A percentile compares a stretch with the other conserved stretches of the same genome.
Evolutionary conservation across 345 rosid species (phyloP).

Genomic region (Leavenworthia alabamica): DNA sequence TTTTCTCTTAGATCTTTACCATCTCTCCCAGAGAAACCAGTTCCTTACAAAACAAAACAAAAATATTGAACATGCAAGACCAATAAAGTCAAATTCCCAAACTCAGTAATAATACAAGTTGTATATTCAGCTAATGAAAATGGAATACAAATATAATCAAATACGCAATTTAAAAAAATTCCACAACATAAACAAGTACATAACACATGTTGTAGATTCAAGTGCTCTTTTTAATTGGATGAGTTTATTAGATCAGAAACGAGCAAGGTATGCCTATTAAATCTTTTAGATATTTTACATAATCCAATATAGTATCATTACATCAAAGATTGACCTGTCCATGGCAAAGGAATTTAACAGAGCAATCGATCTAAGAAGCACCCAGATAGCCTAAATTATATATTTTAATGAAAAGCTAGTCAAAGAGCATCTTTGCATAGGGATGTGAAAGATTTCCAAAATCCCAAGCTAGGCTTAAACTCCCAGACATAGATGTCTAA

Average conservation of each 20-base stretch:
- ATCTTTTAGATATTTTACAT: neutral
- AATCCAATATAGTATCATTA: neutral
- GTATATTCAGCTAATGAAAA: neutral
- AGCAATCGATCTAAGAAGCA: neutral
- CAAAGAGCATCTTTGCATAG: neutral
- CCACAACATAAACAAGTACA: neutral
- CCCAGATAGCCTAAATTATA: neutral
- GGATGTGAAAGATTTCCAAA: neutral
- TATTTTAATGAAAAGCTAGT: neutral
- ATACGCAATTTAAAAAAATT: neutral
- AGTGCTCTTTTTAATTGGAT: neutral
- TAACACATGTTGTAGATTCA: neutral
- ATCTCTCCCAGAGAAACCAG: conserved; percentile 60
- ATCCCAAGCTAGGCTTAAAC: neutral
- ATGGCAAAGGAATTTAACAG: neutral
- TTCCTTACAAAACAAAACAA: conserved; percentile 44
- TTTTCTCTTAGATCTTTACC: conserved; percentile 52
- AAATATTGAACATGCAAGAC: neutral
- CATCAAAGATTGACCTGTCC: neutral
- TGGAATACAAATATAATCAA: neutral
- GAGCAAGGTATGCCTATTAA: neutral
- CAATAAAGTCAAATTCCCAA: neutral
- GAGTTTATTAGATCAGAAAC: neutral
- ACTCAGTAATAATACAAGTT: neutral
- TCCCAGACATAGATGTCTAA: neutral